A percentile compares a stretch with the other conserved stretches of the same genome.
These are phyloP conservation scores for Epithele typhae DNA, from an alignment of 768 basidiomycete species.

Conservation along the genomic window DNA sequence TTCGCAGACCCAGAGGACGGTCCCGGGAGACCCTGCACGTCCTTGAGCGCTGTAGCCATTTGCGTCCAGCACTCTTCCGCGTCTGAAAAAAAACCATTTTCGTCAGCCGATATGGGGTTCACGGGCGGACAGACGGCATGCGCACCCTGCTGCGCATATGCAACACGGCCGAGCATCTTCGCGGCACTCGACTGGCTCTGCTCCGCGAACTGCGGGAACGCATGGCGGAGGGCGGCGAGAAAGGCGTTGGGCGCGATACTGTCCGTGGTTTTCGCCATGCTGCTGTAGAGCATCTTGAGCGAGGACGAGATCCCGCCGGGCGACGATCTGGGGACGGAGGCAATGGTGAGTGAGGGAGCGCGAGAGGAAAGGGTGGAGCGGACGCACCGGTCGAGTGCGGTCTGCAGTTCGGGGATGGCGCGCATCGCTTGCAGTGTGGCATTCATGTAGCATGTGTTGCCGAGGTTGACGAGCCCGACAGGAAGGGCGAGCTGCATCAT, in stretches of 20 bases:
- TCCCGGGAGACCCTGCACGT: slow-evolving; percentile 49
- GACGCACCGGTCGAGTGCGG: slow-evolving; percentile 57
- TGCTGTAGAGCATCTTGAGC: slow-evolving; percentile 65
- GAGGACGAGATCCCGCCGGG: slow-evolving; percentile 34
- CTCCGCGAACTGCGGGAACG: slow-evolving; percentile 91
- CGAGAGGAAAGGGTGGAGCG: slow-evolving; percentile 5
- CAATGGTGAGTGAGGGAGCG: neutral
- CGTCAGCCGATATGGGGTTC: neutral
- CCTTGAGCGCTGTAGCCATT: slow-evolving; percentile 66
- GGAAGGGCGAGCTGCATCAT: slow-evolving; percentile 63
- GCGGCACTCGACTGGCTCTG: too few species aligned
- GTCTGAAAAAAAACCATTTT: slow-evolving; percentile 48
- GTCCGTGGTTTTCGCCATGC: slow-evolving; percentile 74
- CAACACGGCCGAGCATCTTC: slow-evolving; percentile 29
- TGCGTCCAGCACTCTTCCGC: slow-evolving; percentile 89
- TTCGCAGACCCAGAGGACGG: slow-evolving; percentile 25
- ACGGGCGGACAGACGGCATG: too few species aligned
- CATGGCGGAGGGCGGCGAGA: slow-evolving; percentile 63
- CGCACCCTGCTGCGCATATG: slow-evolving; percentile 76
- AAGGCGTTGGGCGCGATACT: slow-evolving; percentile 68
- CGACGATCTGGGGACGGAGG: slow-evolving; percentile 9
- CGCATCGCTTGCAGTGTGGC: slow-evolving; percentile 92
- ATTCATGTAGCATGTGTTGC: slow-evolving; percentile 99
- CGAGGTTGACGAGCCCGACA: slow-evolving; percentile 79
- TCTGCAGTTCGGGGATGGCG: slow-evolving; percentile 83